Conservation (phyloP, 2,329 filamentous ascomycete species). For the Tolypocladium ophioglossoides region DNA sequence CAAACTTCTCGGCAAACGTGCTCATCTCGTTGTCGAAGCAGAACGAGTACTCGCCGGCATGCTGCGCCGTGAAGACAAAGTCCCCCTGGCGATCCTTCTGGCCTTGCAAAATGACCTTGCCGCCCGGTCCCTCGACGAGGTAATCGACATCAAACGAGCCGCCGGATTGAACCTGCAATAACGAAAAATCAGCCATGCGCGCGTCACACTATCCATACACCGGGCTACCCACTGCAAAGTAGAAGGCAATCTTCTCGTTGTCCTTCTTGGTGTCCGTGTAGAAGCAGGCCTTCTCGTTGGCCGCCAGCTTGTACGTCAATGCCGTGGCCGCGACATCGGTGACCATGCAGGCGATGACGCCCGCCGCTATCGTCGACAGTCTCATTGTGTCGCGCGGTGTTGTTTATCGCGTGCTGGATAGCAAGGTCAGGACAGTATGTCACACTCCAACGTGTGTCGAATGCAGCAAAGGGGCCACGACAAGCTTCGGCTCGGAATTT, state of each 20-base stretch:
- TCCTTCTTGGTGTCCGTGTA: conserved; percentile 68
- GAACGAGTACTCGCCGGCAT: conserved; percentile 83
- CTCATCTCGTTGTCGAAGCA: conserved; percentile 99
- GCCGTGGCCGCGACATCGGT: conserved; percentile 75
- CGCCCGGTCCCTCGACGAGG: conserved; percentile 68
- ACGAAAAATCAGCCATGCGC: neutral
- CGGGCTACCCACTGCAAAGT: conserved; percentile 71
- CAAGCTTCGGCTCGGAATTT: conserved; percentile 13
- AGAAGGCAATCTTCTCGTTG: conserved; percentile 89
- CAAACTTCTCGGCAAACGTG: conserved; percentile 92
- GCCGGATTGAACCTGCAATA: conserved; percentile 79
- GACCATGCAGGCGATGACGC: conserved; percentile 61
- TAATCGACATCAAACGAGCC: conserved; percentile 98
- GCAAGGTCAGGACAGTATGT: conserved; percentile 17
- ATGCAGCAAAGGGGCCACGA: conserved; percentile 8
- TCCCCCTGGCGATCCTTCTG: conserved; percentile 91
- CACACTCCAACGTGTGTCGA: conserved; percentile 7
- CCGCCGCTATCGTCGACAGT: conserved; percentile 47
- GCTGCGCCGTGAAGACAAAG: conserved; percentile 91
- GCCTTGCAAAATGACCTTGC: conserved; percentile 74
- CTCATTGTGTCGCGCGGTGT: conserved; percentile 45
- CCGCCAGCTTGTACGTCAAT: conserved; percentile 81
- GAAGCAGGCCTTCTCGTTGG: conserved; percentile 95
- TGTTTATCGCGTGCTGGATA: conserved; percentile 17
- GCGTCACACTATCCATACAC: neutral